Evolutionary conservation across 2,329 filamentous ascomycete genomes (phyloP).

Genomic region (Alternaria ventricosa): DNA sequence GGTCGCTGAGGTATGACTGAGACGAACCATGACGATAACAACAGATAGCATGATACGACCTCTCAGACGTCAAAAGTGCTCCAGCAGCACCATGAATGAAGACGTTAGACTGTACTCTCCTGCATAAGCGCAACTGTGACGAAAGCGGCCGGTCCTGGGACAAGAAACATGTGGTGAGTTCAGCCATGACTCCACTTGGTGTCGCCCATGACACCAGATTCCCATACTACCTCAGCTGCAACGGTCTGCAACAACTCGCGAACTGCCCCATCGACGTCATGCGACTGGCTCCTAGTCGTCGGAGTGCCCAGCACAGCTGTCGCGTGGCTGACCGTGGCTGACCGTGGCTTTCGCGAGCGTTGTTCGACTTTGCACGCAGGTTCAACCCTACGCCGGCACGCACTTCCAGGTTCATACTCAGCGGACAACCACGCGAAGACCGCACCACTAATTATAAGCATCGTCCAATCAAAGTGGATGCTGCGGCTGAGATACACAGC

Average conservation of each 20-base stretch:
- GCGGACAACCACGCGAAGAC: slow-evolving; percentile 39
- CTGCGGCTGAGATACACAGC: slow-evolving; percentile 27
- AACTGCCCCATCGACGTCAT: slow-evolving; percentile 36
- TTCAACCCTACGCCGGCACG: slow-evolving; percentile 32
- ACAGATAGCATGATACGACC: slow-evolving; percentile 33
- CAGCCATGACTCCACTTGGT: slow-evolving; percentile 44
- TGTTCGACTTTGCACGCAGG: slow-evolving; percentile 21
- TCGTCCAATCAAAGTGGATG: slow-evolving; percentile 33
- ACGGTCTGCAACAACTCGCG: slow-evolving; percentile 25
- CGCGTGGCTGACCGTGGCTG: slow-evolving; percentile 50
- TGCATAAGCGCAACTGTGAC: slow-evolving; percentile 45
- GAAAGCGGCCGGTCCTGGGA: slow-evolving; percentile 26
- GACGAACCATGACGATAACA: slow-evolving; percentile 32
- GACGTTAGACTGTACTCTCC: slow-evolving; percentile 39
- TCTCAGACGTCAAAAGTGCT: slow-evolving; percentile 39
- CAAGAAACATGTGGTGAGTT: slow-evolving; percentile 18
- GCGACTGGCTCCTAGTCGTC: slow-evolving; percentile 38
- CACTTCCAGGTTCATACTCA: slow-evolving; percentile 36
- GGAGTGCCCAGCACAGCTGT: slow-evolving; percentile 42
- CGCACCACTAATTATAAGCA: slow-evolving; percentile 41
- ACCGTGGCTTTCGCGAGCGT: slow-evolving; percentile 34
- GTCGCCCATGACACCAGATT: slow-evolving; percentile 42
- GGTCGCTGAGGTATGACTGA: slow-evolving; percentile 32
- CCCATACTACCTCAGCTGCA: slow-evolving; percentile 42
- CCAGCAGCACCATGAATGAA: slow-evolving; percentile 37